These are phyloP conservation scores for Clavulina sp. DNA, from an alignment of 768 basidiomycete species.

Conservation along the genomic window DNA sequence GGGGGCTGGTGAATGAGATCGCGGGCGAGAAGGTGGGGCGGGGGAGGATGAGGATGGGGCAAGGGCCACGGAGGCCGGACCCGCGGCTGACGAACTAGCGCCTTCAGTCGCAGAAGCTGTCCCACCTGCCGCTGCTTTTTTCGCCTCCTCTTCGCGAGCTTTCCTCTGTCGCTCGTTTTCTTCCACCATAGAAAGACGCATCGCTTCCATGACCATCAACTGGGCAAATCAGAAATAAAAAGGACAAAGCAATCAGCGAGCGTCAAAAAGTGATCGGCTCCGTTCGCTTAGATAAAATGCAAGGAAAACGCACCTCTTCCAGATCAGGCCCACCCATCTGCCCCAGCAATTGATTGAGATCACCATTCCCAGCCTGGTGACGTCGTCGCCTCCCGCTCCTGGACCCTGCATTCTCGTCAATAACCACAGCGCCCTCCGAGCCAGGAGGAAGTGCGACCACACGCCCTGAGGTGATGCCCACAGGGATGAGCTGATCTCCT, in stretches of 20 bases:
- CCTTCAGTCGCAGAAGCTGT: constrained; percentile 15
- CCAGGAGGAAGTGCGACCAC: constrained; percentile 39
- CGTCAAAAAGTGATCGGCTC: neutral
- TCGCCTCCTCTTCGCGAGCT: constrained; percentile 21
- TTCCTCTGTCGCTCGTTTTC: constrained; percentile 81
- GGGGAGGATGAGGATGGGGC: neutral
- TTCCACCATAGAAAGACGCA: constrained; percentile 85
- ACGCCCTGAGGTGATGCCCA: constrained; percentile 84
- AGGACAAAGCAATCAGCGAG: too few relatives aligned
- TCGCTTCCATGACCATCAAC: constrained; percentile 99
- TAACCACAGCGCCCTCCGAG: constrained; percentile 23
- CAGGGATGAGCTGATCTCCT: constrained; percentile 90
- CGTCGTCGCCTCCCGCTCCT: constrained; percentile 37
- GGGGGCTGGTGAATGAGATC: too few relatives aligned
- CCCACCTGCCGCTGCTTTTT: constrained; percentile 16
- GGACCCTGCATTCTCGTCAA: constrained; percentile 20
- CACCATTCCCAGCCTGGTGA: constrained; percentile 29
- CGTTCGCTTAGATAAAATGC: constrained; percentile 4
- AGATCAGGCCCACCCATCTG: constrained; percentile 73
- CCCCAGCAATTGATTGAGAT: constrained; percentile 48
- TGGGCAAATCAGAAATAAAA: constrained; percentile 17
- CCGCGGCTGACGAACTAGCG: constrained; percentile 13
- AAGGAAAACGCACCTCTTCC: constrained; percentile 53
- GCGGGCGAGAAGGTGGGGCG: neutral
- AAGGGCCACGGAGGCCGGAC: neutral